Base-by-base conservation (phyloP, 257 asterid species). In the Solanum arcanum region DNA sequence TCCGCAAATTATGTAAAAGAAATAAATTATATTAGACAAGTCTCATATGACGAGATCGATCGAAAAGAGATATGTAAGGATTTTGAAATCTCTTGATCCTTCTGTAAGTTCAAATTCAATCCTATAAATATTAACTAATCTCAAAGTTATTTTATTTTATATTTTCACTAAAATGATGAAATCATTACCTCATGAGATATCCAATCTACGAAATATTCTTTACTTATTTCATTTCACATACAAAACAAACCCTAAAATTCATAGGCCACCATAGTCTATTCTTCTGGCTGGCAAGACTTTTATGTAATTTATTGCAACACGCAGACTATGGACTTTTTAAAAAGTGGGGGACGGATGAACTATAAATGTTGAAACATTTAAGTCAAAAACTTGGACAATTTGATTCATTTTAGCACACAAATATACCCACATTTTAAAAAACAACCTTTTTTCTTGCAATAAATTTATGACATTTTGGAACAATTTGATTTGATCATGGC, bases 1-100 rank as follows among this genome's bases (percentile, higher is more conserved):
- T 49, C 20, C 8, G 3, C 59, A 15, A 49, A 15, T 49, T 49
- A 49, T 49, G 8, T 49, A 49, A 49, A 9, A 49, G 9, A 49
- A 49, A 20, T 49, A 49, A 49, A 49, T 49, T 15, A 15, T 49
- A 49, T 0, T 49, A 15, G 8, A 49, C 21, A 15, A 52, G 10
- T 1, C 0, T 52, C 47, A 3, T 2, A 8, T 8, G 0, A 52
- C 0, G 0, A 52, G 23, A 4, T 52, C 3, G 1, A 52, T 52
- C 2, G 10, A 52, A 9, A 16, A 52, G 9, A 52, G 10, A 16
- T 1, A 33, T 33, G 35, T 3, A 33, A 33, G 35, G 35, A 33
- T 33, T 33, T 33, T 33, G 5, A 33, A 3, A 33, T 33, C 21
- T 5, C 21, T 15, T 15, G 1, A 49, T 5, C 21, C 59, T 14